Conservation (phyloP, 2,329 filamentous ascomycete genomes). For the Camillea tinctor region DNA sequence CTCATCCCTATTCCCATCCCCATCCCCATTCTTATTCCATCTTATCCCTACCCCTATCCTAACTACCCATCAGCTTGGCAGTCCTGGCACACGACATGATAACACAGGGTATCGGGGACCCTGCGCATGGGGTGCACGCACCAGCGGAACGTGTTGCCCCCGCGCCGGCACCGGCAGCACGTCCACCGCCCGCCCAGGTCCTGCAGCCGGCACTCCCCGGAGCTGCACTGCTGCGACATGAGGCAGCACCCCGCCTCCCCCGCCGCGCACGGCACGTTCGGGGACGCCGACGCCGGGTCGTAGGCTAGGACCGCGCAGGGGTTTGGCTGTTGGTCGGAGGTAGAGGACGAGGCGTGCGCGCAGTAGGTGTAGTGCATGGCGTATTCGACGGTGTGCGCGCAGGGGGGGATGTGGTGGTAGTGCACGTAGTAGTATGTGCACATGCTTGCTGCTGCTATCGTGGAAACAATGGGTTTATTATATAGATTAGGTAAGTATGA, state of each 20-base stretch:
- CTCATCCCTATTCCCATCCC: no score
- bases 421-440: slow-evolving; percentile 51
- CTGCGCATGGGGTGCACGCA: slow-evolving; percentile 46
- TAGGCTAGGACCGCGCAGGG: slow-evolving; percentile 34
- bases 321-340: slow-evolving; percentile 5
- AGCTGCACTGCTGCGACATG: slow-evolving; percentile 44
- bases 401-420: slow-evolving; percentile 49
- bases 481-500: no score
- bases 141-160: slow-evolving; percentile 44
- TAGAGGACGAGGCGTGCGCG: slow-evolving; percentile 28
- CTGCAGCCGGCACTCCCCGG: slow-evolving; percentile 47
- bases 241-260: slow-evolving; percentile 46
- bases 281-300: slow-evolving; percentile 27
- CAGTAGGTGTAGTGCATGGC: slow-evolving; percentile 46
- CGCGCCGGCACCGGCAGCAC: slow-evolving; percentile 49
- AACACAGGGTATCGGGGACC: slow-evolving; percentile 51
- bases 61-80: slow-evolving; percentile 38
- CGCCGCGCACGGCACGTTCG: slow-evolving; percentile 43
- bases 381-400: slow-evolving; percentile 40
- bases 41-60: not conserved
- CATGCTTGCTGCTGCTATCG: slow-evolving; percentile 37
- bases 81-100: slow-evolving; percentile 47
- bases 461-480: no score
- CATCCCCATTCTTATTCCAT: no score
- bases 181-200: slow-evolving; percentile 49